A percentile compares a stretch with the other conserved stretches of the same genome.
Evolutionary conservation across 1,139 yeast species (phyloP).

Genomic region (Taphrina flavorubra): DNA sequence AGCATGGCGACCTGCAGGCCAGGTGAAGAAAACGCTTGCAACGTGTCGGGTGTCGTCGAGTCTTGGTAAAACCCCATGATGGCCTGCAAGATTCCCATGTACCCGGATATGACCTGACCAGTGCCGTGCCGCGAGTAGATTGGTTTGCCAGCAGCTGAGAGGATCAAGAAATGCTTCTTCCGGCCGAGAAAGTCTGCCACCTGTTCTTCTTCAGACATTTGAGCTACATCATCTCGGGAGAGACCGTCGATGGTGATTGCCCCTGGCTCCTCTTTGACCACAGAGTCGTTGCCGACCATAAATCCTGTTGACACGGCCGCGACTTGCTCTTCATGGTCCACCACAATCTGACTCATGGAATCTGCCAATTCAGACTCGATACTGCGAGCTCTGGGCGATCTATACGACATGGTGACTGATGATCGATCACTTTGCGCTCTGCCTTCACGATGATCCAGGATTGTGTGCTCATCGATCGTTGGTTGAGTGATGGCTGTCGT

Average conservation of each 20-base stretch:
- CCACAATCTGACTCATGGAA: constrained; percentile 4
- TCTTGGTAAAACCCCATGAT: constrained; percentile 54
- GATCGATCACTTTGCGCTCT: not conserved
- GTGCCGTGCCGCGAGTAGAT: constrained; percentile 80
- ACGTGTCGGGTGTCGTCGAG: constrained; percentile 44
- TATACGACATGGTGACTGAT: not conserved
- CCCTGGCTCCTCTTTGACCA: not conserved
- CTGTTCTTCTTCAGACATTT: constrained; percentile 18
- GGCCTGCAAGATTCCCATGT: constrained; percentile 64
- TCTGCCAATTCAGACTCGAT: constrained; percentile 13
- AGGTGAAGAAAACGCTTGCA: constrained; percentile 55
- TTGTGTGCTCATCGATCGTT: not conserved
- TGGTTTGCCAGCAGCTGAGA: constrained; percentile 94
- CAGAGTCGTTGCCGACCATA: not conserved
- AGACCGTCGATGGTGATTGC: not conserved
- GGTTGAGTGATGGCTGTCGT: constrained; percentile 24
- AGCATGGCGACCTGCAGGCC: constrained; percentile 65
- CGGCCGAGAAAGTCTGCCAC: constrained; percentile 54
- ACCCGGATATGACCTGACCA: constrained; percentile 72
- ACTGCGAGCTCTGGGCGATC: constrained; percentile 17
- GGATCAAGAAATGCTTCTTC: constrained; percentile 73
- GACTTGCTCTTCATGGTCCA: not conserved
- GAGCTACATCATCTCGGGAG: constrained; percentile 6
- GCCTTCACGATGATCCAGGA: constrained; percentile 14
- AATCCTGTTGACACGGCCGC: too few relatives aligned